Evolutionary conservation across 495 filamentous ascomycete species (phyloP).

Genomic region (Penicillium robsamsonii): DNA sequence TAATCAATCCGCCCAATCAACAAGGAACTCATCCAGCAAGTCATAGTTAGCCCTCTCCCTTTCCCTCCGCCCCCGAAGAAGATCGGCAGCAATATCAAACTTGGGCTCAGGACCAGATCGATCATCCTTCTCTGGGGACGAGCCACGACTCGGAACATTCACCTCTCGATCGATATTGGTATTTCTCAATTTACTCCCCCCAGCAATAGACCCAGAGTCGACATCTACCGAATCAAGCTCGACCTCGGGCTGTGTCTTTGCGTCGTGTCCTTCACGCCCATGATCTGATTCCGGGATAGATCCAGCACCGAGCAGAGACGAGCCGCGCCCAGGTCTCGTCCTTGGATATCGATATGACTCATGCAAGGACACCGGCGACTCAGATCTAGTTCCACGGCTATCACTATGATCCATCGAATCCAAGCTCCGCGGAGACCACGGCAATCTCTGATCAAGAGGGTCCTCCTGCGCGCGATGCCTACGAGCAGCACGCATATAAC

Average conservation of each 20-base stretch:
- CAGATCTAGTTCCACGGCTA: neutral
- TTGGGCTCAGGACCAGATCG: neutral
- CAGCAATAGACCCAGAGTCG: neutral
- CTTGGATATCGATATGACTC: neutral
- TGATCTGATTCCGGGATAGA: neutral
- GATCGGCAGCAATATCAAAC: slow-evolving; percentile 12
- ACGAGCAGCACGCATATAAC: neutral
- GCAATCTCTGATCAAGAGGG: neutral
- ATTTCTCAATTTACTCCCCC: too few species aligned
- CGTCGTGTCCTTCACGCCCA: neutral
- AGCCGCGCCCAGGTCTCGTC: neutral
- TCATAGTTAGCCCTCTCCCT: slow-evolving; percentile 3
- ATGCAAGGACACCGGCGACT: neutral
- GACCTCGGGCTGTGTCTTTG: neutral
- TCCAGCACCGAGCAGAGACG: neutral
- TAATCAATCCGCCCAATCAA: slow-evolving; percentile 3
- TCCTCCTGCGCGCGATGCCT: neutral
- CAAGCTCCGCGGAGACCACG: slow-evolving; percentile 7
- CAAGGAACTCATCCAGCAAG: slow-evolving; percentile 10
- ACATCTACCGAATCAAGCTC: slow-evolving; percentile 5
- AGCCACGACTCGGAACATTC: neutral
- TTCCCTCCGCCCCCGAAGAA: slow-evolving; percentile 7
- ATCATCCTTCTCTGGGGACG: neutral
- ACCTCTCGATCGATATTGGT: neutral
- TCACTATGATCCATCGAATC: slow-evolving; percentile 6